phyloP scores from a whole-genome alignment of 306 rosid species.

The Gleditsia sinensis region DNA sequence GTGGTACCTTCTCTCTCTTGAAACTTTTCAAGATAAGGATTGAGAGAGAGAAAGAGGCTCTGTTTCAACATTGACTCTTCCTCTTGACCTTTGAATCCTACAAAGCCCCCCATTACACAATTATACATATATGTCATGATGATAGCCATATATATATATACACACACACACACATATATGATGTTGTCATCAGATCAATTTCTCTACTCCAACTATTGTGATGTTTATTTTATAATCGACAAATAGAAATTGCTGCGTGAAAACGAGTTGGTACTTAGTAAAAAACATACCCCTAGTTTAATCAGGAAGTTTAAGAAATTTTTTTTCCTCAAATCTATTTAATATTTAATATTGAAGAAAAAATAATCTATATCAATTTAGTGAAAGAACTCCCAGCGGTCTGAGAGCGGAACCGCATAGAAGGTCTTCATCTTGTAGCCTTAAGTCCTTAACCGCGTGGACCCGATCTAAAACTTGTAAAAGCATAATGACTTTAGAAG shows the following conservation, averaged over 20 bases:
- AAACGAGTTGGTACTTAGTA: background rate
- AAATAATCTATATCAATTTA: no score
- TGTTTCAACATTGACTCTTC: background rate
- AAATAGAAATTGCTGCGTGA: background rate
- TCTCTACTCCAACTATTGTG: background rate
- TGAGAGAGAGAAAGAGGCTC: background rate
- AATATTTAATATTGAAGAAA: no score
- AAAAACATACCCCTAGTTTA: no score
- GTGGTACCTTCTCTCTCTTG: background rate
- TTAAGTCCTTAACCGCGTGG: conserved; percentile 47
- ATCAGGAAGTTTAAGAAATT: no score
- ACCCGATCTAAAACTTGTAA: background rate
- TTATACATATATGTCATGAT: background rate
- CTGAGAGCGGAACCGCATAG: conserved; percentile 18
- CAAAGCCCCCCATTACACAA: background rate
- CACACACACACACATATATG: no score
- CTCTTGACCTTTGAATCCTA: background rate
- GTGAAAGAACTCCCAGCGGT: conserved; percentile 35
- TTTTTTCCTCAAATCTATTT: background rate
- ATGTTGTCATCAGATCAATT: background rate
- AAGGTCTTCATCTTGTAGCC: background rate
- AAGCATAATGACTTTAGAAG: conserved; percentile 22
- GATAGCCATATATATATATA: background rate
- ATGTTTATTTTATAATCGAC: no score
- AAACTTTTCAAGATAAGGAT: background rate